These are phyloP conservation scores for Pleomassaria siparia DNA, from an alignment of 2,329 filamentous ascomycete species.

Conservation along the genomic window DNA sequence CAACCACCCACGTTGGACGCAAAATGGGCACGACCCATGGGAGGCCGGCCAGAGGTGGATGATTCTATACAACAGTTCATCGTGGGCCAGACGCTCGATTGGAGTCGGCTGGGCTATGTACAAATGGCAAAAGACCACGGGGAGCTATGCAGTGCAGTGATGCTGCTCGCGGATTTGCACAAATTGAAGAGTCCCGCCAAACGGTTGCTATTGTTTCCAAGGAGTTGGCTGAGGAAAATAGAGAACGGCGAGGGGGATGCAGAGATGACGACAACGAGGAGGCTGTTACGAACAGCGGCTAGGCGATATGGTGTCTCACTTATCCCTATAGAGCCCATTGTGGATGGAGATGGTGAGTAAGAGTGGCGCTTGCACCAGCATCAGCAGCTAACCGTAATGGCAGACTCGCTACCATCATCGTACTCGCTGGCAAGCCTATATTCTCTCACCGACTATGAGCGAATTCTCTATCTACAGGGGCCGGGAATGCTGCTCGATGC, in stretches of 20 bases:
- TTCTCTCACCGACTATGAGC: slow-evolving; percentile 48
- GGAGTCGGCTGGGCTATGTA: slow-evolving; percentile 51
- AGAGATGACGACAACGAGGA: slow-evolving; percentile 46
- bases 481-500: slow-evolving; percentile 51
- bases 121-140: slow-evolving; percentile 49
- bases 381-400: slow-evolving; percentile 7
- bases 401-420: slow-evolving; percentile 34
- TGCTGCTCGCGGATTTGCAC: slow-evolving; percentile 52
- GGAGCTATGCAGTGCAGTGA: slow-evolving; percentile 53
- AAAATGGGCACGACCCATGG: slow-evolving; percentile 41
- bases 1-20: slow-evolving; percentile 36
- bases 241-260: slow-evolving; percentile 44
- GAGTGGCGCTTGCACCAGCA: neutral
- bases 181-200: slow-evolving; percentile 49
- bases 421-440: slow-evolving; percentile 52
- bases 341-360: slow-evolving; percentile 36
- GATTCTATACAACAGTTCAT: slow-evolving; percentile 36
- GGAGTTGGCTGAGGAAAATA: slow-evolving; percentile 34
- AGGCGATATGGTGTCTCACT: slow-evolving; percentile 49
- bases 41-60: slow-evolving; percentile 27
- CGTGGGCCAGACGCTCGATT: slow-evolving; percentile 44
- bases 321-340: slow-evolving; percentile 45
- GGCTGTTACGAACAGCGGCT: slow-evolving; percentile 49
- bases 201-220: slow-evolving; percentile 50
- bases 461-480: slow-evolving; percentile 48